These are phyloP conservation scores for Saxophila tyrrhenica DNA, from an alignment of 495 filamentous ascomycete species.

Conservation along the genomic window DNA sequence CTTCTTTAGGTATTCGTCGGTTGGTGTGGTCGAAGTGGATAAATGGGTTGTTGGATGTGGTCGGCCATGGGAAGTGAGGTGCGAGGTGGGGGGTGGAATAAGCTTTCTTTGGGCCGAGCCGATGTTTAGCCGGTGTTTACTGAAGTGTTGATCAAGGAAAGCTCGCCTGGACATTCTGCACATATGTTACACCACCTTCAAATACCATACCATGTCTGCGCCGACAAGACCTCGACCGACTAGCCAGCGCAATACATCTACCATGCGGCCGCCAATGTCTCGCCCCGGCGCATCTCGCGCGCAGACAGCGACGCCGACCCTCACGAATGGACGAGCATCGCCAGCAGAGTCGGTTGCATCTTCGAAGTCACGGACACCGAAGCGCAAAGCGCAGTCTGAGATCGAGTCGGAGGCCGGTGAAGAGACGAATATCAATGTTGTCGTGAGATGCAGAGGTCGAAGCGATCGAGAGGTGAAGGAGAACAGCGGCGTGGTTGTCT, in stretches of 20 bases:
- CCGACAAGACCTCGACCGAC: conserved; percentile 38
- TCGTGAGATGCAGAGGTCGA: conserved; percentile 85
- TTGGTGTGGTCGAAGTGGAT: no score
- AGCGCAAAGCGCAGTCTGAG: conserved; percentile 33
- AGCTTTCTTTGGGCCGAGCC: no score
- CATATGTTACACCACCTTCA: neutral
- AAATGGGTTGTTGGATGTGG: no score
- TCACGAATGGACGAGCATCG: conserved; percentile 38
- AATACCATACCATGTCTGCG: conserved; percentile 37
- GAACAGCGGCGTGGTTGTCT: conserved; percentile 83
- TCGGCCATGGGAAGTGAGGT: no score
- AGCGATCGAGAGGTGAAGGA: conserved; percentile 86
- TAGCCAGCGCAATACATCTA: conserved; percentile 32
- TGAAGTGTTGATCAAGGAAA: neutral
- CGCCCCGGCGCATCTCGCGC: conserved; percentile 22
- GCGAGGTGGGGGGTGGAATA: no score
- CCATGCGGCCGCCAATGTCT: conserved; percentile 32
- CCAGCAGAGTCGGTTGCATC: conserved; percentile 54
- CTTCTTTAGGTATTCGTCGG: no score
- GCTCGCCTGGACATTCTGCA: neutral
- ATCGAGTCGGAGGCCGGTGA: conserved; percentile 55
- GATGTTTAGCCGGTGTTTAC: no score
- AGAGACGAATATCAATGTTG: conserved; percentile 95
- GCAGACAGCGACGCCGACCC: conserved; percentile 37
- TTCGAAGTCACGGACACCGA: conserved; percentile 37